Base-by-base conservation (phyloP, 495 filamentous ascomycete species). In the Polyplosphaeria fusca region DNA sequence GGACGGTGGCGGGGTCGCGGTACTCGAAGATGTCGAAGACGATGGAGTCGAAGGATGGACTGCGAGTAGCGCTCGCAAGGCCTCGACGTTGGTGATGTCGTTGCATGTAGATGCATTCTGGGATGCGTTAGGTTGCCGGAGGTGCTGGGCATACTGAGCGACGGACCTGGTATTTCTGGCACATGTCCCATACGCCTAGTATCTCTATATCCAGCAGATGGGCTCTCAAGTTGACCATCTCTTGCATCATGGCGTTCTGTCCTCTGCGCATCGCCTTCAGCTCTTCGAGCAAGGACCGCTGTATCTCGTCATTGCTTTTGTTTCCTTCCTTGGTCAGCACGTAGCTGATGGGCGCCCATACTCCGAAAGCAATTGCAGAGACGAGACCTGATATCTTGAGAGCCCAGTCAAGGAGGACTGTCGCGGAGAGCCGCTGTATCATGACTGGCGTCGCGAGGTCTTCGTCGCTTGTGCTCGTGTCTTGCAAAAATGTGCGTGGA, bases 291-390 rank as follows among this genome's bases (percentile, higher is more conserved):
- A 54, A n/a, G 23, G 19, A 22, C 24, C 19, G 11, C 39, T 54
- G 40, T 9, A 13, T 25, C 5, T 44, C 39, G 32, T 54, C 39
- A 16, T 45, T 54, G 19, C 20, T 22, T 1, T 1, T n/a, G 18
- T 54, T 54, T 1, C 39, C 51, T 9, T 35, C 4, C 13, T n/a
- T 11, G 2, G 2, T 5, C 23, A 22, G 2, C 4, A 14, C 24
- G 26, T 54, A 54, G 9, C 19, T 19, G 3, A 54, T 24, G 7
- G 51, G 51, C 5, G 51, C 51, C 51, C 51, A 54, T 1, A 54
- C 23, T n/a, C 51, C 51, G 35, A 54, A 54, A 4, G 45, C 2
- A 16, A 54, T 16, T 7, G 51, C 51, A 9, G 14, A 5, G 1
- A 23, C 3, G 4, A 54, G n/a, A n/a, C 51, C 51, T 4, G 45